Percentiles rank a stretch among this genome's conserved stretches.
phyloP scores from a whole-genome alignment of 169 alveolate species.

The Sarcocystis neurona region DNA sequence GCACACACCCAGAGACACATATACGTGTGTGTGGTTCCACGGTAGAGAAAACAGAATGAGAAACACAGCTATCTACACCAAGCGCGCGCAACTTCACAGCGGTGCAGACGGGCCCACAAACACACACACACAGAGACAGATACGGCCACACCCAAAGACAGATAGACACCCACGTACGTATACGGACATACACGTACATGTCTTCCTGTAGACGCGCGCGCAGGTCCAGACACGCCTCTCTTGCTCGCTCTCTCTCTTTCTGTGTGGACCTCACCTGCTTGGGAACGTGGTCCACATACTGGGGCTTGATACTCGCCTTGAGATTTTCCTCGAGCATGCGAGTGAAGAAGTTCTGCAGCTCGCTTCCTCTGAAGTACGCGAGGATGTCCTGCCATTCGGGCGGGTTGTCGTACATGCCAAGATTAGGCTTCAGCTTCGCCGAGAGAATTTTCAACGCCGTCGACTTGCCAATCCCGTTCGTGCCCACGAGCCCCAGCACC shows the following conservation, averaged over 20 bases:
- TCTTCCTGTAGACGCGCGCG: neutral
- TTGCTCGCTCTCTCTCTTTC: neutral
- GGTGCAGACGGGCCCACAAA: neutral
- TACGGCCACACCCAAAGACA: neutral
- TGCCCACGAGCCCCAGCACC: conserved; percentile 88
- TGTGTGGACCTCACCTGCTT: conserved; percentile 76
- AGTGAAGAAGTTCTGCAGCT: conserved; percentile 95
- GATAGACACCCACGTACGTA: neutral
- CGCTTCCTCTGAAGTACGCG: conserved; percentile 95
- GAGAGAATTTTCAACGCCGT: conserved; percentile 96
- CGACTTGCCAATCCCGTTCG: conserved; percentile 97
- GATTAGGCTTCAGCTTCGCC: conserved; percentile 97
- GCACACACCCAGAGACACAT: neutral
- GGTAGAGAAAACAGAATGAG: neutral
- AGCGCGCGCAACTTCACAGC: neutral
- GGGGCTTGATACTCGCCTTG: conserved; percentile 97
- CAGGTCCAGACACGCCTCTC: neutral
- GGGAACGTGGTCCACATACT: conserved; percentile 97
- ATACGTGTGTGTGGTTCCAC: neutral
- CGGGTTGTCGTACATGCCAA: conserved; percentile 93
- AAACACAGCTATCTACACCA: no score
- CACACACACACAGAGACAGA: neutral
- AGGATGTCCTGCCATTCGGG: conserved; percentile 98
- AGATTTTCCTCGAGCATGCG: conserved; percentile 94
- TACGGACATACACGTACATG: neutral